These are phyloP conservation scores for Lentinula boryana DNA, from an alignment of 768 basidiomycete species.

Conservation along the genomic window DNA sequence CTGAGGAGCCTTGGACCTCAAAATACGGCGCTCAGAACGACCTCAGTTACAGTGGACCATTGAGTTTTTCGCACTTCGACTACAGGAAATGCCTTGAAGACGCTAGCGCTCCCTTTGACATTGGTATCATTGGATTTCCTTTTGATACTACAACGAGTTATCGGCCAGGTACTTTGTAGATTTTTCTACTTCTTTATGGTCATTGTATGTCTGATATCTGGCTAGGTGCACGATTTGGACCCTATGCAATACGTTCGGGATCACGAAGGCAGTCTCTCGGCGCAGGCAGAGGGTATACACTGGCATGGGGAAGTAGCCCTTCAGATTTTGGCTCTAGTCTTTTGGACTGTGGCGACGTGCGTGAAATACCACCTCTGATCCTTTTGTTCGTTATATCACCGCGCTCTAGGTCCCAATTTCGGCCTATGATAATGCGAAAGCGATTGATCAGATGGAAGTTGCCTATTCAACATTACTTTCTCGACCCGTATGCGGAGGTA, in stretches of 20 bases:
- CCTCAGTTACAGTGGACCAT: slow-evolving; percentile 53
- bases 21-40: slow-evolving; percentile 53
- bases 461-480: slow-evolving; percentile 58
- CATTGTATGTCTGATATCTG: neutral
- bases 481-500: slow-evolving; percentile 31
- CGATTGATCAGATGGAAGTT: slow-evolving; percentile 62
- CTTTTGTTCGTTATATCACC: neutral
- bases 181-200: neutral
- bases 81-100: slow-evolving; percentile 52
- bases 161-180: slow-evolving; percentile 23
- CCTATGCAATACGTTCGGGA: slow-evolving; percentile 59
- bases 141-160: slow-evolving; percentile 50
- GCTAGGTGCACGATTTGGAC: slow-evolving; percentile 63
- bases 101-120: slow-evolving; percentile 37
- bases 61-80: slow-evolving; percentile 62
- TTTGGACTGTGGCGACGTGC: slow-evolving; percentile 66
- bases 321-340: slow-evolving; percentile 38
- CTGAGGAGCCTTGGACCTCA: slow-evolving; percentile 35
- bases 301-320: slow-evolving; percentile 50
- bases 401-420: slow-evolving; percentile 18
- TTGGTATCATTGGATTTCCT: slow-evolving; percentile 60
- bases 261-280: slow-evolving; percentile 37
- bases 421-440: slow-evolving; percentile 58
- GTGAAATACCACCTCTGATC: slow-evolving; percentile 8
- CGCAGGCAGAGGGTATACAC: slow-evolving; percentile 36